Evolutionary conservation across 768 basidiomycete genomes (phyloP), one percentile per base, ranked within the genome.

Genomic region (Boletus bicolor): DNA sequence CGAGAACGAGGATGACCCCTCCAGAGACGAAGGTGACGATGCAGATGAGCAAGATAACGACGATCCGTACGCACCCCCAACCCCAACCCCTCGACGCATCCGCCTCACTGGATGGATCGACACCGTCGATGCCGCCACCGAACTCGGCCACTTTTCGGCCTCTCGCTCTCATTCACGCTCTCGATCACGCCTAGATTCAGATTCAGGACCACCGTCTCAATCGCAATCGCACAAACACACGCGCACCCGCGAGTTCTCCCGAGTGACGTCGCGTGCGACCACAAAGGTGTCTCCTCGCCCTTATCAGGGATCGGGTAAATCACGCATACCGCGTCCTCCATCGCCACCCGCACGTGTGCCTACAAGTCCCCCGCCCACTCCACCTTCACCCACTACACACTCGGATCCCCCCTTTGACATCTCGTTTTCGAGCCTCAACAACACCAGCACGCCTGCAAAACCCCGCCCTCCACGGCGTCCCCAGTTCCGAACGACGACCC

Each of bases 81-180:
- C 66, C 0, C 67, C 57, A 32, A 68, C 44, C 14, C 67, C 55
- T 6, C 57, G 57, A 14, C 67, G 70, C 7, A 75, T 84, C 32
- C 79, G 85, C 19, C 76, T 78, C 51, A 65, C 69, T 0, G 86
- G 85, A 0, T 81, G 76, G 72, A 84, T 88, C 37, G 72, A 77
- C 24, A 69, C 73, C 3, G 81, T 82, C 9, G 82, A 86, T 56
- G 72, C 82, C 56, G 75, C 76, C 5, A 60, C 68, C 3, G 85
- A 87, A 59, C 63, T 87, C 5, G 71, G 74, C 14, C 76, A 75
- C 0, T 87, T 83, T 60, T 76, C 78, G 47, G 67, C 67, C 11
- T 76, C 69, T 24, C 68, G 57, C 17, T 32, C 57, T 19, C 49
- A 53, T 7, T 14, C 51, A 12, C 54, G 51, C 19, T 10, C 49